Percentiles rank a stretch among this genome's conserved stretches.
These are phyloP conservation scores for Talaromyces sp. DNA, from an alignment of 2,329 filamentous ascomycete species.

Conservation along the genomic window DNA sequence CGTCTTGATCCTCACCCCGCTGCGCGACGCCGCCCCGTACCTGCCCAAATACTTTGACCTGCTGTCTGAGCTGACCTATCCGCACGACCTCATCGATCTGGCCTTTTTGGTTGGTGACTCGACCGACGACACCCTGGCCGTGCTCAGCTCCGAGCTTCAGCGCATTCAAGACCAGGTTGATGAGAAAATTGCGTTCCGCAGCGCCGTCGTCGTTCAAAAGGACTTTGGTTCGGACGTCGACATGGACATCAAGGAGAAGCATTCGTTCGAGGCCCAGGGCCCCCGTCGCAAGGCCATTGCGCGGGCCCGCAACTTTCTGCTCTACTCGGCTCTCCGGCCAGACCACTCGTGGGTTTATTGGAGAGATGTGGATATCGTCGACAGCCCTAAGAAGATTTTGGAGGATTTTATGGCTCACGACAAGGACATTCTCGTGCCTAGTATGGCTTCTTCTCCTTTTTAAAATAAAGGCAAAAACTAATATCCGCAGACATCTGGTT, in stretches of 20 bases:
- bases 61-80: conserved; percentile 82
- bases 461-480: conserved; percentile 7
- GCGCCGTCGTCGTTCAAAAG: conserved; percentile 80
- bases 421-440: conserved; percentile 87
- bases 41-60: conserved; percentile 91
- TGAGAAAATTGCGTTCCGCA: conserved; percentile 78
- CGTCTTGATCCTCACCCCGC: conserved; percentile 83
- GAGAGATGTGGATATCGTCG: conserved; percentile 93
- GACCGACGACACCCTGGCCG: conserved; percentile 83
- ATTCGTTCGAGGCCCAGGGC: conserved; percentile 80
- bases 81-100: conserved; percentile 90
- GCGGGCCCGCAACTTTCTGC: conserved; percentile 83
- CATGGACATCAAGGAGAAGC: conserved; percentile 75
- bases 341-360: conserved; percentile 99
- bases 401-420: conserved; percentile 96
- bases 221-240: conserved; percentile 74
- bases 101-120: conserved; percentile 93
- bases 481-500: conserved; percentile 80
- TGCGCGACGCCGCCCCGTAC: conserved; percentile 80
- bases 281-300: conserved; percentile 88
- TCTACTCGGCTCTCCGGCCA: conserved; percentile 76
- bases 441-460: conserved; percentile 50
- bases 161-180: conserved; percentile 72
- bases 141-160: conserved; percentile 77
- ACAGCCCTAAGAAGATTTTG: conserved; percentile 79